Conservation (phyloP, 176 grass and related monocot genomes). For the Musa acuminata region DNA sequence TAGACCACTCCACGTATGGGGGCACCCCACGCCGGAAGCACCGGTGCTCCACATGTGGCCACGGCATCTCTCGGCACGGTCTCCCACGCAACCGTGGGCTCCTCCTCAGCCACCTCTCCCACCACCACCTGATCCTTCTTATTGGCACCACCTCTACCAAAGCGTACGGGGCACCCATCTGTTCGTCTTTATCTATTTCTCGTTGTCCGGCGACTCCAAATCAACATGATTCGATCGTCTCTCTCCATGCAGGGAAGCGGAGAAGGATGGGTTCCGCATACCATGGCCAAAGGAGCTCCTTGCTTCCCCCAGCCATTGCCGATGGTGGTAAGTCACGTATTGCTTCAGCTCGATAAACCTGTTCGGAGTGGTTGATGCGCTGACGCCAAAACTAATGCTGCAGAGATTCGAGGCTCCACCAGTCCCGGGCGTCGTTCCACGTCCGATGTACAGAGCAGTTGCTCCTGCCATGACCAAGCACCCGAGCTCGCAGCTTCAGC, state of each 20-base stretch:
- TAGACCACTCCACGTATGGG: constrained; percentile 31
- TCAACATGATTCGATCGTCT: background rate
- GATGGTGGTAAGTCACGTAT: constrained; percentile 28
- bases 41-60: constrained; percentile 50
- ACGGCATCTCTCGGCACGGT: constrained; percentile 27
- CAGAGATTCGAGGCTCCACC: constrained; percentile 46
- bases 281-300: constrained; percentile 37
- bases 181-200: background rate
- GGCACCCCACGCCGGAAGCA: constrained; percentile 25
- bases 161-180: constrained; percentile 17
- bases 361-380: no score
- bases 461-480: constrained; percentile 22
- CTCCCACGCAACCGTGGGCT: constrained; percentile 18
- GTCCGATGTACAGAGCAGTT: constrained; percentile 50
- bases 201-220: background rate
- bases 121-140: constrained; percentile 38
- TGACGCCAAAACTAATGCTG: background rate
- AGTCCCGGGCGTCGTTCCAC: constrained; percentile 38
- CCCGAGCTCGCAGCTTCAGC: constrained; percentile 38
- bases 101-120: constrained; percentile 11
- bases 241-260: constrained; percentile 25
- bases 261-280: constrained; percentile 32
- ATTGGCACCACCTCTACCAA: constrained; percentile 68
- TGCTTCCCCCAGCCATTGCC: constrained; percentile 45
- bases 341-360: no score